Evolutionary conservation across 2,329 filamentous ascomycete species (phyloP), one percentile per base, ranked within the genome.

Genomic region (Pyricularia sp.): DNA sequence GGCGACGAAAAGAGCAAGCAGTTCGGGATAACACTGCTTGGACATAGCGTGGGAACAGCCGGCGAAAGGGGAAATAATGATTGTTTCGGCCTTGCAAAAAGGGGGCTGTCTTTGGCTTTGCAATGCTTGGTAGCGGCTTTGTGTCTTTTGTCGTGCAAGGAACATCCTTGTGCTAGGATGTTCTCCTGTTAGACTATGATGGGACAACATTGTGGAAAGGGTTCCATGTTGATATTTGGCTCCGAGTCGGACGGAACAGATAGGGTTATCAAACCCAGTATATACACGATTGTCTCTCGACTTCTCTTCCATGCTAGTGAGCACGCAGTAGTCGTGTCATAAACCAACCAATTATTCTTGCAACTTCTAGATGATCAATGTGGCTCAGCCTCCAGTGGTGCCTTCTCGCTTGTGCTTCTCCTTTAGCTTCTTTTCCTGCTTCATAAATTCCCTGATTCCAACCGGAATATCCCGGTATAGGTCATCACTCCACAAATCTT

Each of bases 371-470:
- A 14, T 42, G 6, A 3, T 14, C 3, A 36, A 36, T n/a, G 1
- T 6, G 9, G 25, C 50, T 76, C 75, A 83, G n/a, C 79, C 80
- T 1, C 82, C 81, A n/a, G 76, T 67, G 1, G 80, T 82, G n/a
- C 84, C 82, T 69, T 88, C 87, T 67, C 82, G 80, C 74, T 81
- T 78, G 76, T 94, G 92, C 78, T 88, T 90, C 78, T 92, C 84
- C 79, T 92, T 94, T 70, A 99, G 79, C 78, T 84, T 90, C 85
- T 98, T 98, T 82, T 99, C 95, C 70, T 90, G 93, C 82, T 91
- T 93, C 94, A 99, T 98, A 75, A 99, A 99, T 78, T 97, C 94
- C 71, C 92, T 84, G 72, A 99, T 97, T 0, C 94, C 95, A 11
- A 98, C 92, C 0, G 95, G 94, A 68, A 99, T 89, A 72, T 87